A percentile compares a stretch with the other conserved stretches of the same genome.
These are phyloP conservation scores for Sordariomycetes sp. DNA, from an alignment of 2,329 filamentous ascomycete species.

Conservation along the genomic window DNA sequence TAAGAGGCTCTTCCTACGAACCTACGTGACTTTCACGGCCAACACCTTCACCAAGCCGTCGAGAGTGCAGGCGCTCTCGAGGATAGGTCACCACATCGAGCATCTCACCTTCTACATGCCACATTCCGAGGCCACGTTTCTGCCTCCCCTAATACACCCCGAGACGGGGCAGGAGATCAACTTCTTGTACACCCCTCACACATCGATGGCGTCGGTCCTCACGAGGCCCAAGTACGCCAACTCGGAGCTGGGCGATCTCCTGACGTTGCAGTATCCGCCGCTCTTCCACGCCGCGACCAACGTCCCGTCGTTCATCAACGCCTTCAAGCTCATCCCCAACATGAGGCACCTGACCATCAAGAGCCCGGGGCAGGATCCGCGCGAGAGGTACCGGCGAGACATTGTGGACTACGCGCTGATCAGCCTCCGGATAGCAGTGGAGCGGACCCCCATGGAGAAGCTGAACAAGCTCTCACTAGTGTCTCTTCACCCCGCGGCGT, in stretches of 20 bases:
- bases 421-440: conserved; percentile 73
- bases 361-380: conserved; percentile 61
- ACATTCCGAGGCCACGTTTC: conserved; percentile 67
- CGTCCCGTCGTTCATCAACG: conserved; percentile 71
- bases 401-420: conserved; percentile 84
- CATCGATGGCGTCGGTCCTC: conserved; percentile 49
- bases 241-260: conserved; percentile 65
- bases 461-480: conserved; percentile 63
- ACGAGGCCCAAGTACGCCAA: conserved; percentile 70
- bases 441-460: conserved; percentile 55
- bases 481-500: conserved; percentile 62
- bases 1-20: conserved; percentile 56
- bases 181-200: conserved; percentile 74
- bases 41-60: conserved; percentile 66
- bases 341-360: conserved; percentile 66
- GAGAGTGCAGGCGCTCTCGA: conserved; percentile 61
- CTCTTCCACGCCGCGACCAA: conserved; percentile 86
- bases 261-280: conserved; percentile 80
- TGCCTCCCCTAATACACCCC: conserved; percentile 76
- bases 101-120: conserved; percentile 68
- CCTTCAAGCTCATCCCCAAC: conserved; percentile 57
- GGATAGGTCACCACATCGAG: conserved; percentile 70
- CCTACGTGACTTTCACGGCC: conserved; percentile 60
- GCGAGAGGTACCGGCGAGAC: conserved; percentile 62
- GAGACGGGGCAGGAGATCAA: conserved; percentile 64